A percentile compares a stretch with the other conserved stretches of the same genome.
phyloP scores from a whole-genome alignment of 495 filamentous ascomycete species.

The Apodospora peruviana region DNA sequence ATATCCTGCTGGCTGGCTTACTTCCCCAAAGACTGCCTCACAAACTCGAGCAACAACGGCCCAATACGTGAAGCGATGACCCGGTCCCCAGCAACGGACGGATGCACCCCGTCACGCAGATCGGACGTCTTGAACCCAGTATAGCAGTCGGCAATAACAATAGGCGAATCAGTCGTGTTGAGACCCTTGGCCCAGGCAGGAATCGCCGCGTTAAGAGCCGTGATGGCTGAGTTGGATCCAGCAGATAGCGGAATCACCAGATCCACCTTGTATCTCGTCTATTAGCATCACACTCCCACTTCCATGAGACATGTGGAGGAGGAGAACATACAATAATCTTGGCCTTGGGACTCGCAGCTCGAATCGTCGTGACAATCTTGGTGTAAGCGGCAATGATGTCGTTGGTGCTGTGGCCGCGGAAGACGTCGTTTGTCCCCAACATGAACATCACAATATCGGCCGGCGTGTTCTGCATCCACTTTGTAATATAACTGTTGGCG shows the following conservation, averaged over 20 bases:
- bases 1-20: neutral
- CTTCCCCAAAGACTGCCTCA: conserved; percentile 13
- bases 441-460: conserved; percentile 41
- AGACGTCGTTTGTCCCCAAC: conserved; percentile 41
- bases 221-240: conserved; percentile 15
- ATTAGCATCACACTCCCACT: neutral
- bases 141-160: conserved; percentile 34
- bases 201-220: conserved; percentile 29
- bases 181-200: conserved; percentile 28
- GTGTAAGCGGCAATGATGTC: conserved; percentile 35
- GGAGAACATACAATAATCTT: conserved; percentile 31
- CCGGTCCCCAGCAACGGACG: conserved; percentile 27
- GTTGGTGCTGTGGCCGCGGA: conserved; percentile 13
- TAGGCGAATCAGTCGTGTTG: conserved; percentile 29
- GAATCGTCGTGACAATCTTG: conserved; percentile 31
- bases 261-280: conserved; percentile 19
- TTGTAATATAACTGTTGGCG: conserved; percentile 35
- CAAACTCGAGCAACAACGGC: conserved; percentile 24
- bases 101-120: conserved; percentile 35
- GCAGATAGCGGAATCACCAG: conserved; percentile 26
- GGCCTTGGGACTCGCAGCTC: conserved; percentile 26
- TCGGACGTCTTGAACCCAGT: conserved; percentile 25
- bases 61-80: conserved; percentile 25
- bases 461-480: conserved; percentile 30
- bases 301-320: neutral